phyloP scores from a whole-genome alignment of 257 asterid species.

The Nicotiana obtusifolia region DNA sequence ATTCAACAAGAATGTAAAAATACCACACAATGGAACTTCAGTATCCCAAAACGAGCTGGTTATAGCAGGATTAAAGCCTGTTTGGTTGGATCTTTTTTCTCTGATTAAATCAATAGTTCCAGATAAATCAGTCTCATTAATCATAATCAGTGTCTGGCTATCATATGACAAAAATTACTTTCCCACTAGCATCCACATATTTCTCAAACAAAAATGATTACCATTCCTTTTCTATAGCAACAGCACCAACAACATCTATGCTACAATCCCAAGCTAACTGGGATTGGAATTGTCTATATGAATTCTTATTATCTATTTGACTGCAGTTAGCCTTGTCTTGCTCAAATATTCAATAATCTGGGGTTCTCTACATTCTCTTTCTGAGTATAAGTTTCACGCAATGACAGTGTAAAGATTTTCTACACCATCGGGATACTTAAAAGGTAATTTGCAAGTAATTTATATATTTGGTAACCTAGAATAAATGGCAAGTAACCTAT shows the following conservation, averaged over 20 bases:
- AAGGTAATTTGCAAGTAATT: too few relatives aligned
- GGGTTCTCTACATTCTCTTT: background rate
- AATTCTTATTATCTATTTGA: background rate
- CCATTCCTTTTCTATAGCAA: background rate
- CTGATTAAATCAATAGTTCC: background rate
- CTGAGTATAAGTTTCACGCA: too few relatives aligned
- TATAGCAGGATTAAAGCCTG: background rate
- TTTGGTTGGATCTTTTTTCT: background rate
- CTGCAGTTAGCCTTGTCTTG: background rate
- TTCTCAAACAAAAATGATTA: background rate
- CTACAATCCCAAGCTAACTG: background rate
- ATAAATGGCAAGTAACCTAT: too few relatives aligned
- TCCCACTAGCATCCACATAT: background rate
- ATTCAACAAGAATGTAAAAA: conserved; percentile 10
- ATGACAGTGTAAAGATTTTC: too few relatives aligned
- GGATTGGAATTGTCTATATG: background rate
- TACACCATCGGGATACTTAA: too few relatives aligned
- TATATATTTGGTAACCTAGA: too few relatives aligned
- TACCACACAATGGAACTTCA: background rate
- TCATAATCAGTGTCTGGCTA: background rate
- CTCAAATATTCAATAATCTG: background rate
- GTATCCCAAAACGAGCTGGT: background rate
- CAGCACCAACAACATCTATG: background rate
- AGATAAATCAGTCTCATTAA: background rate
- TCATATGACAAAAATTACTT: background rate